Percentiles rank a stretch among this genome's conserved stretches.
Conservation (phyloP, 2,329 filamentous ascomycete species). For the Pestalotiopsis sp. region DNA sequence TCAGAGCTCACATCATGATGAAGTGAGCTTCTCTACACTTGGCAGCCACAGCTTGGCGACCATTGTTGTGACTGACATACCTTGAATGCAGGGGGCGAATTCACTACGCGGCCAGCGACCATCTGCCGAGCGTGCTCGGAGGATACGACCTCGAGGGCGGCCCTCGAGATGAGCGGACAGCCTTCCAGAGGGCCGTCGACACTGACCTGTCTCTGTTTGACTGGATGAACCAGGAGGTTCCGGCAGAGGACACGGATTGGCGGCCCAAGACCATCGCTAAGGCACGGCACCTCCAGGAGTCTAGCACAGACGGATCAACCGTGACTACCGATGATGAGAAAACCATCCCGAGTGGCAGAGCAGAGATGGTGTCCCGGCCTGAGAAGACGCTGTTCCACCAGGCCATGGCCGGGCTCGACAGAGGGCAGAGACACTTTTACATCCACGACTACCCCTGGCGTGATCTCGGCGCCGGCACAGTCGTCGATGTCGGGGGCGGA, state of each 20-base stretch:
- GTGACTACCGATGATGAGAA: background rate
- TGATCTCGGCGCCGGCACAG: slow-evolving; percentile 1
- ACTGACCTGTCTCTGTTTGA: background rate
- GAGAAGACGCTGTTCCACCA: slow-evolving; percentile 1
- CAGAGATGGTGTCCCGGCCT: background rate
- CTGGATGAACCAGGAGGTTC: slow-evolving; percentile 1
- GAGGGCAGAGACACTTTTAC: background rate
- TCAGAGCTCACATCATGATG: slow-evolving; percentile 20
- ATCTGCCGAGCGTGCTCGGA: background rate
- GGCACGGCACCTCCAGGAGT: background rate
- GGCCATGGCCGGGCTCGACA: background rate
- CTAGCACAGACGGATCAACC: background rate
- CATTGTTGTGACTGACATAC: background rate
- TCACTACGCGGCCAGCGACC: slow-evolving; percentile 4
- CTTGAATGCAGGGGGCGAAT: background rate
- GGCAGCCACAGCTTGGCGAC: background rate
- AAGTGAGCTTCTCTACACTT: slow-evolving; percentile 2
- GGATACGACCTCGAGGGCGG: background rate
- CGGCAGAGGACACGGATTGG: background rate
- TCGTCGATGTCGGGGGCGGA: slow-evolving; percentile 5
- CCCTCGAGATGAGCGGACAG: background rate
- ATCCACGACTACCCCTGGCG: slow-evolving; percentile 1
- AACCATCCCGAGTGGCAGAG: background rate
- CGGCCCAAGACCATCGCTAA: background rate
- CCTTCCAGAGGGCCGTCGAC: background rate